Evolutionary conservation across 495 filamentous ascomycete species (phyloP).

Genomic region (Penicillium cataractarum): DNA sequence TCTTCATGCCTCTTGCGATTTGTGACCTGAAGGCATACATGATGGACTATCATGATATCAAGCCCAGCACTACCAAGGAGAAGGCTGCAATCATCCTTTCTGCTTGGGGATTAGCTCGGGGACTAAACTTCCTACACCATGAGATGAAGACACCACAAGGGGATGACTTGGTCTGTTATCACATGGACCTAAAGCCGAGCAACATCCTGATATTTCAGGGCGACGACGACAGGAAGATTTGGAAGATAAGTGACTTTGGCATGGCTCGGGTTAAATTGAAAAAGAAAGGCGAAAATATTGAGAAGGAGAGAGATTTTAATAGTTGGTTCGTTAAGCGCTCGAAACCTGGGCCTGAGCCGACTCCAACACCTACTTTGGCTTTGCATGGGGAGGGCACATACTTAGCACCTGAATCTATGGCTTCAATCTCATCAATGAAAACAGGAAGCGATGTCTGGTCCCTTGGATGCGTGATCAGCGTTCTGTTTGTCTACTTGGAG

Average conservation of each 20-base stretch:
- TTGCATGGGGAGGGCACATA: not conserved
- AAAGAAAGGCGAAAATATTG: not conserved
- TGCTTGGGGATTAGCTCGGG: not conserved
- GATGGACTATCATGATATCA: not conserved
- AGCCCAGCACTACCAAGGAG: not conserved
- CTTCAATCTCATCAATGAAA: not conserved
- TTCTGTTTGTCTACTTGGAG: not conserved
- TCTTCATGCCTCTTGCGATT: not conserved
- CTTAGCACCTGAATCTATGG: not conserved
- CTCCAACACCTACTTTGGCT: not conserved
- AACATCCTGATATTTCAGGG: not conserved
- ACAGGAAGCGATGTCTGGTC: not conserved
- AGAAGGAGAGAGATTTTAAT: not conserved
- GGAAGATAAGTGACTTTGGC: not conserved
- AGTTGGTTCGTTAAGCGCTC: not conserved
- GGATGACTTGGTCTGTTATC: not conserved
- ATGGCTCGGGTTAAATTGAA: not conserved
- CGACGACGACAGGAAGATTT: not conserved
- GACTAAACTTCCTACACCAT: not conserved
- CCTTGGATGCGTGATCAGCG: not conserved
- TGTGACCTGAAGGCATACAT: not conserved
- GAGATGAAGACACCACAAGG: not conserved
- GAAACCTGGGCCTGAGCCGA: not conserved
- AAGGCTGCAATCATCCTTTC: not conserved
- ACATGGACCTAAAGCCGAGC: slow-evolving; percentile 1